Evolutionary conservation across 208 protist species (phyloP), one percentile per base, ranked within the genome.

Genomic region (Wallacemonas collosoma): DNA sequence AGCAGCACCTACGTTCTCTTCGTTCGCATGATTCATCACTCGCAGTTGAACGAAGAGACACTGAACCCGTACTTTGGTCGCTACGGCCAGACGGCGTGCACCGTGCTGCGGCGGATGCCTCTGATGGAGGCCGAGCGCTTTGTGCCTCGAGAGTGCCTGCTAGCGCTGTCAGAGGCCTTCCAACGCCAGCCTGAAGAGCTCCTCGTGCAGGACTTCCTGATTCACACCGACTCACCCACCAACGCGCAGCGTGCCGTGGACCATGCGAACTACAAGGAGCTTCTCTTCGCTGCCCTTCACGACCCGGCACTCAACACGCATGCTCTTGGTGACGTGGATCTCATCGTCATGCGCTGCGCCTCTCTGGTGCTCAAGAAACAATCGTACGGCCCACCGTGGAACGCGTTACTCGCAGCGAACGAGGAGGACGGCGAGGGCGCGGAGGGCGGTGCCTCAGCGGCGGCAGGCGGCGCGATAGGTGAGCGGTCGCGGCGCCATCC

Each of bases 31-130:
- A 62, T 85, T 4, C 82, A 88, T 67, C 73, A 83, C 12, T 72
- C 81, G n/a, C 58, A 55, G 50, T 72, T 91, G 2, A 89, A 95
- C 70, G 89, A 96, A 63, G 89, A 96, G 77, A 86, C 83, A 51
- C 82, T 96, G 65, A 96, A 96, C 76, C 75, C 87, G 6, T 96
- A 85, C 79, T 94, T 96, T 84, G 91, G 91, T 55, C 91, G 91
- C 43, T 96, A 96, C 68, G 91, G 91, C 11, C 91, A 96, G 81
- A 87, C 93, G 6, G 82, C 81, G 50, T 87, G 82, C 58, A 73
- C 54, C 48, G 58, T 86, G n/a, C 51, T 91, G 35, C 79, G 79
- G 45, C 81, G 81, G 55, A 65, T 73, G n/a, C 61, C 72, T 12
- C 63, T 91, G 36, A 48, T 43, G 45, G 74, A 86, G 61, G 57